phyloP scores from a whole-genome alignment of 805 yeast species.

The Suhomyces sp. region DNA sequence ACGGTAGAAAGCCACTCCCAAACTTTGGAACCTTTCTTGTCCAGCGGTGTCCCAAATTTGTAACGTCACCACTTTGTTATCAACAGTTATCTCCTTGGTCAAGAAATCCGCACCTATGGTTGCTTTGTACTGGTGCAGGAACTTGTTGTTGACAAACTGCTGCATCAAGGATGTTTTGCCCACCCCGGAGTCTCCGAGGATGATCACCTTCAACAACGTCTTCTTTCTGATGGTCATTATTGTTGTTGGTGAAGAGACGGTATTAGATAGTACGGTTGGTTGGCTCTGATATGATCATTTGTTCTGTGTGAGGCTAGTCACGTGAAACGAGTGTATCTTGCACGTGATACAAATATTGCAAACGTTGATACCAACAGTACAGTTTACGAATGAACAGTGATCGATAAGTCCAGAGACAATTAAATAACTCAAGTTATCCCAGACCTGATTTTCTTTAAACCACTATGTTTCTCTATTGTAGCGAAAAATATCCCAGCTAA shows the following conservation, averaged over 20 bases:
- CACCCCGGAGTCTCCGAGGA: conserved; percentile 95
- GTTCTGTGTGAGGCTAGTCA: too few relatives aligned
- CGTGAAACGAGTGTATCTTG: too few relatives aligned
- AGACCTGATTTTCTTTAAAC: too few relatives aligned
- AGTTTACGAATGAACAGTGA: too few relatives aligned
- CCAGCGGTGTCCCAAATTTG: conserved; percentile 99
- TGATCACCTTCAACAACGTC: conserved; percentile 80
- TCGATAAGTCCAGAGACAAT: too few relatives aligned
- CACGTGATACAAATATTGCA: too few relatives aligned
- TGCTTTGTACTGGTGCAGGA: conserved; percentile 93
- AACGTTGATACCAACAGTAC: too few relatives aligned
- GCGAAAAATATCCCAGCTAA: too few relatives aligned
- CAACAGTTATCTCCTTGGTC: conserved; percentile 85
- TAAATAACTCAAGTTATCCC: too few relatives aligned
- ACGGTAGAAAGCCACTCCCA: conserved; percentile 95
- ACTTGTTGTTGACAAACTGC: conserved; percentile 92
- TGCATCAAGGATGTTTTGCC: conserved; percentile 98
- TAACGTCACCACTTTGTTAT: conserved; percentile 76
- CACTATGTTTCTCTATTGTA: too few relatives aligned
- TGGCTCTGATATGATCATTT: too few relatives aligned
- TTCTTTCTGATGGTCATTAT: conserved; percentile 65
- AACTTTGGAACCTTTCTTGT: conserved; percentile 93
- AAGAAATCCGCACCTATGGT: conserved; percentile 97
- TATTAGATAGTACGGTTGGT: too few relatives aligned
- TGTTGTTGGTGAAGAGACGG: not conserved